Percentiles rank a stretch among this genome's conserved stretches.
Conservation (phyloP, 2,329 filamentous ascomycete species). For the Peltaster fructicola region DNA sequence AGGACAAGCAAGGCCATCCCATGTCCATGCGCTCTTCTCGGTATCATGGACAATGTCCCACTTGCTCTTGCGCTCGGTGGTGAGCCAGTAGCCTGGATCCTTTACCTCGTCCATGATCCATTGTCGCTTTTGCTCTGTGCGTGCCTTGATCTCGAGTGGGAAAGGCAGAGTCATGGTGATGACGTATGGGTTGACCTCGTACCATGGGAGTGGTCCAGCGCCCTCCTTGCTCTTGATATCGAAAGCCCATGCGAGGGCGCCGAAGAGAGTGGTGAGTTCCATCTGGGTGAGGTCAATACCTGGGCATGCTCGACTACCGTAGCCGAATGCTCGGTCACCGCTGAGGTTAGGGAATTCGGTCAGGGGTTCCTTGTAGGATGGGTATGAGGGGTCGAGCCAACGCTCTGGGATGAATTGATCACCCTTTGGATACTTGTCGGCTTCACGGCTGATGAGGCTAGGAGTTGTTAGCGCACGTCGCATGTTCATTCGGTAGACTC, state of each 20-base stretch:
- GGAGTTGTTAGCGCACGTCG: conserved; percentile 3
- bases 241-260: conserved; percentile 16
- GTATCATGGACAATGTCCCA: conserved; percentile 5
- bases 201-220: conserved; percentile 14
- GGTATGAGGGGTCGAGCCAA: conserved; percentile 17
- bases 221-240: conserved; percentile 14
- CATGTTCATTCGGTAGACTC: conserved; percentile 3
- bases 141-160: conserved; percentile 12
- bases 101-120: conserved; percentile 13
- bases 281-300: conserved; percentile 17
- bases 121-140: conserved; percentile 15
- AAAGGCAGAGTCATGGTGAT: conserved; percentile 20
- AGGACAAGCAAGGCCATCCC: conserved; percentile 1
- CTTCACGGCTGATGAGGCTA: conserved; percentile 17
- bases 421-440: conserved; percentile 13
- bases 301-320: conserved; percentile 19
- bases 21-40: conserved; percentile 1
- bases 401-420: conserved; percentile 18
- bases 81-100: conserved; percentile 11
- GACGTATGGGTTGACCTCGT: conserved; percentile 18
- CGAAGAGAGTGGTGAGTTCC: conserved; percentile 17
- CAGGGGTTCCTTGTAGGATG: conserved; percentile 20
- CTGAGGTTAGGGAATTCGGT: conserved; percentile 19
- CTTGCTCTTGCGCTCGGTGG: conserved; percentile 5
- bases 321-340: conserved; percentile 18